Percentiles rank a stretch among this genome's conserved stretches.
These are phyloP conservation scores for Torulaspora delbrueckii DNA, from an alignment of 805 yeast species.

Conservation along the genomic window DNA sequence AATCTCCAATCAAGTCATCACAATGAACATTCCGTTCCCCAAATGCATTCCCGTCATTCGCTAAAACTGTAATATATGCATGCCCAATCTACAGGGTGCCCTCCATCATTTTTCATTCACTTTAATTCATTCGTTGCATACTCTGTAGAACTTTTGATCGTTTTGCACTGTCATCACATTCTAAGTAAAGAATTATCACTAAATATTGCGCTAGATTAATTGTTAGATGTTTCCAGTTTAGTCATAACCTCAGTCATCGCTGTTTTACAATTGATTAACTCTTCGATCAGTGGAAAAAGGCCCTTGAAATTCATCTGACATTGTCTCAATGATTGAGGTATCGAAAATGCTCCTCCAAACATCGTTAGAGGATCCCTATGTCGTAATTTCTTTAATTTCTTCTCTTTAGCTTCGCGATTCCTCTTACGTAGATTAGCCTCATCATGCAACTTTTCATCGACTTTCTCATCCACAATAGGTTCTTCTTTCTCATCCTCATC, in stretches of 20 bases:
- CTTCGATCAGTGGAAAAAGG: constrained; percentile 18
- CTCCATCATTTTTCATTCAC: background rate
- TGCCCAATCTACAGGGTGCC: background rate
- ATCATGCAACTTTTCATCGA: constrained; percentile 6
- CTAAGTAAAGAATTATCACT: background rate
- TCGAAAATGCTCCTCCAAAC: constrained; percentile 31
- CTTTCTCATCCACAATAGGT: constrained; percentile 3
- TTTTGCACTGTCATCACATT: background rate
- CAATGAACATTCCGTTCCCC: background rate
- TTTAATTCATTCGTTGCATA: constrained; percentile 5
- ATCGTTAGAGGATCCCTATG: constrained; percentile 28
- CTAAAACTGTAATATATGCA: constrained; percentile 7
- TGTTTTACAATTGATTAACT: constrained; percentile 23
- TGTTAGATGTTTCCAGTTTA: background rate
- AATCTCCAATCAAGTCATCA: constrained; percentile 1
- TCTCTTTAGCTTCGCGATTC: background rate
- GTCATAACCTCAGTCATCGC: constrained; percentile 9
- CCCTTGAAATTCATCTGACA: constrained; percentile 28
- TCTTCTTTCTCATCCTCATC: constrained; percentile 4
- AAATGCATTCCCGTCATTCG: constrained; percentile 4
- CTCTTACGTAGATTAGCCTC: constrained; percentile 5
- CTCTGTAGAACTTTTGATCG: background rate
- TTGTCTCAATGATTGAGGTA: constrained; percentile 27
- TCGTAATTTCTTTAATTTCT: constrained; percentile 4
- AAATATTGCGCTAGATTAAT: background rate